These are phyloP conservation scores for fission yeast (Schizosaccharomyces pombe) DNA, from an alignment of 805 yeast genomes.

Conservation along the genomic window DNA sequence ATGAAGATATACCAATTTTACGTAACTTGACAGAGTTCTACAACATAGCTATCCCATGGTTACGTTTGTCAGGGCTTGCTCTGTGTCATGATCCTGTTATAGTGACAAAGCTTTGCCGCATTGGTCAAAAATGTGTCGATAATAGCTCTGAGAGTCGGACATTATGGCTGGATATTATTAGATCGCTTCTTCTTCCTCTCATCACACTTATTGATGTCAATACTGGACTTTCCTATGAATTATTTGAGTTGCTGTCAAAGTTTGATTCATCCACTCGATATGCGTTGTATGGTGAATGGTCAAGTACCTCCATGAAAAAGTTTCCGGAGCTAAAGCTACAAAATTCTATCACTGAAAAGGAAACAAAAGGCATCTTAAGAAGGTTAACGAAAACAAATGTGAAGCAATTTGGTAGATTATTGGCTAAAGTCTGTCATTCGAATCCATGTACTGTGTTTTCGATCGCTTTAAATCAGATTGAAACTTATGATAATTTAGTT, in stretches of 20 bases:
- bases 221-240: constrained; percentile 35
- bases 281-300: constrained; percentile 60
- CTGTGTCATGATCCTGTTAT: neutral
- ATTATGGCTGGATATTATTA: constrained; percentile 36
- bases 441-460: constrained; percentile 62
- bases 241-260: constrained; percentile 28
- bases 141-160: neutral
- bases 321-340: constrained; percentile 33
- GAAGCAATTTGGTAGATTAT: constrained; percentile 40
- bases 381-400: constrained; percentile 64
- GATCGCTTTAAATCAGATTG: constrained; percentile 57
- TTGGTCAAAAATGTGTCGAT: constrained; percentile 18
- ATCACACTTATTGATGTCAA: constrained; percentile 30
- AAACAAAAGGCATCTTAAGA: constrained; percentile 55
- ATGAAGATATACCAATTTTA: neutral
- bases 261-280: constrained; percentile 44
- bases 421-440: constrained; percentile 46
- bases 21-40: neutral
- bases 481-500: constrained; percentile 72
- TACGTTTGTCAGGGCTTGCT: neutral
- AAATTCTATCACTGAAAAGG: constrained; percentile 45
- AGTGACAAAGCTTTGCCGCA: constrained; percentile 35
- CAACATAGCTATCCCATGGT: neutral
- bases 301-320: constrained; percentile 32
- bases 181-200: constrained; percentile 46